Evolutionary conservation across 495 filamentous ascomycete genomes (phyloP).

Genomic region (Penicillium crystallinum): DNA sequence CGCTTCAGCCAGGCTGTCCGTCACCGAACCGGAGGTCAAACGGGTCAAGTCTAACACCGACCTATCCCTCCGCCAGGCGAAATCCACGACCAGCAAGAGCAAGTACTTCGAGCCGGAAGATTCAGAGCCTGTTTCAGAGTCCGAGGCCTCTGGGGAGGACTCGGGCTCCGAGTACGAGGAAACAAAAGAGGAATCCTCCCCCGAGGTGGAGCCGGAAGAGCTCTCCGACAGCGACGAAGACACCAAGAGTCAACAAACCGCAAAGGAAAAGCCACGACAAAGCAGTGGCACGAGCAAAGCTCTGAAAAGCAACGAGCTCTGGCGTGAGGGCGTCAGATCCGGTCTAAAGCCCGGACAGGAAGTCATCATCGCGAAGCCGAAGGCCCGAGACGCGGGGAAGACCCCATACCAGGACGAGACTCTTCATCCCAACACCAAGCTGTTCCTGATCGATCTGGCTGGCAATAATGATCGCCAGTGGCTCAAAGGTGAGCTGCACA

Average conservation of each 20-base stretch:
- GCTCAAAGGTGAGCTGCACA: slow-evolving; percentile 60
- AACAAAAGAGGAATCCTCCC: slow-evolving; percentile 12
- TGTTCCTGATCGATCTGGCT: slow-evolving; percentile 70
- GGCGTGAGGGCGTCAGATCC: slow-evolving; percentile 52
- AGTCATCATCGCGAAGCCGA: slow-evolving; percentile 64
- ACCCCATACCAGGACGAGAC: slow-evolving; percentile 62
- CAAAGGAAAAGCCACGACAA: slow-evolving; percentile 13
- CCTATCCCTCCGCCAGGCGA: slow-evolving; percentile 23
- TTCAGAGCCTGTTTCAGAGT: slow-evolving; percentile 26
- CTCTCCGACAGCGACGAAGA: slow-evolving; percentile 18
- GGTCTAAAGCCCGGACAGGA: slow-evolving; percentile 57
- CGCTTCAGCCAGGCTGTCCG: slow-evolving; percentile 31
- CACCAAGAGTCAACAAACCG: slow-evolving; percentile 13
- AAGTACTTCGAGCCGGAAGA: slow-evolving; percentile 49
- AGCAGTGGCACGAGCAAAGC: slow-evolving; percentile 5
- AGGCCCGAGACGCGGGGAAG: slow-evolving; percentile 60
- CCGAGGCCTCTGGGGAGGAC: slow-evolving; percentile 16
- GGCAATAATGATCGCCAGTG: slow-evolving; percentile 75
- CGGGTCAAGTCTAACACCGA: slow-evolving; percentile 42
- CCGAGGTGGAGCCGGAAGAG: slow-evolving; percentile 17
- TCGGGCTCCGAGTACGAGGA: slow-evolving; percentile 28
- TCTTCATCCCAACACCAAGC: slow-evolving; percentile 76
- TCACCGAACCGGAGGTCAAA: slow-evolving; percentile 31
- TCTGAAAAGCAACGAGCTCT: slow-evolving; percentile 47
- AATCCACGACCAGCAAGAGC: slow-evolving; percentile 51